Evolutionary conservation across 495 filamentous ascomycete genomes (phyloP), one percentile per base, ranked within the genome.

Genomic region (Penicillium chermesinum): DNA sequence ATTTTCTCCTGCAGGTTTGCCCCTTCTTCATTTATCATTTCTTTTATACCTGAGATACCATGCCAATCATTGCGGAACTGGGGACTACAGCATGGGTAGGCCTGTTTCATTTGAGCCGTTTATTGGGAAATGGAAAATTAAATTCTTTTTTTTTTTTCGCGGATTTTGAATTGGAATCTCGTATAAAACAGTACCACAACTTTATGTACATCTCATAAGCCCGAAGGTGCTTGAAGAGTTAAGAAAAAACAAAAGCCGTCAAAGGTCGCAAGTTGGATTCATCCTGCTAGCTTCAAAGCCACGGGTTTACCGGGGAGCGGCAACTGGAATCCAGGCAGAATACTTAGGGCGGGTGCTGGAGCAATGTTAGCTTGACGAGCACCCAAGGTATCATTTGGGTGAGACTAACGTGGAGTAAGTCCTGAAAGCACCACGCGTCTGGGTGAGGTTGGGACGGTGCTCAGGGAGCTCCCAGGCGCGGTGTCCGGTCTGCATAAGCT

Each of bases 331-430:
- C 72, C 72, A 75, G 49, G 72, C 72, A 44, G 58, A 56, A 51
- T 59, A 63, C 65, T 73, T 75, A 38, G 72, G 67, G 41, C 61
- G 60, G 50, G 60, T 62, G 38, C 72, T 75, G 32, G 34, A 38
- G 15, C 7, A 15, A 13, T 4, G 5, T 6, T 43, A 58, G 44
- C 53, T n/a, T n/a, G n/a, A n/a, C n/a, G n/a, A n/a, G n/a, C n/a
- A n/a, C n/a, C n/a, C n/a, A n/a, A 52, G 21, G 34, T 7, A 15
- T 38, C 6, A 30, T 30, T 30, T 30, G 25, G 25, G 25, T 30
- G 25, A 30, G 10, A 82, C 87, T 60, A 64, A 96, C 91, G 93
- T 98, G 68, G 78, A 94, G 65, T 96, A 99, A 13, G 94, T 79
- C 75, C 86, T 91, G 74, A 80, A 99, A 9, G 89, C 90, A 44